Evolutionary conservation across 176 grass and related monocot genomes (phyloP).

Genomic region (Triticum turgidum): DNA sequence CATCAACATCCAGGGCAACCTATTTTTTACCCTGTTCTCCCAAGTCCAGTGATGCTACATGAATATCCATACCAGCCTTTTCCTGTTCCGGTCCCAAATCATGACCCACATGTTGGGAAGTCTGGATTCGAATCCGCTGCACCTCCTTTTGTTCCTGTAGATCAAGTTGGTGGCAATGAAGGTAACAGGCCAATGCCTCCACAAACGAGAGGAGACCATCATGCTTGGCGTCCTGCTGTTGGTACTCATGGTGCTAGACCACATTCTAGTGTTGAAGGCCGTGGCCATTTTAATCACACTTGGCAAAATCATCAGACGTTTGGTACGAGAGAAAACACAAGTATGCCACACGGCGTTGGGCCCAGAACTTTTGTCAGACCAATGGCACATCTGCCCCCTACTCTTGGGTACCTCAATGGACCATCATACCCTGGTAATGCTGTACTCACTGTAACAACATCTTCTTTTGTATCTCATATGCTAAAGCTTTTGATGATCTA

Average conservation of each 20-base stretch:
- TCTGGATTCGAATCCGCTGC: conserved; percentile 43
- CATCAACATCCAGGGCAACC: conserved; percentile 67
- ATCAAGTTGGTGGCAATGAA: conserved; percentile 53
- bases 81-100: conserved; percentile 43
- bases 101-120: conserved; percentile 49
- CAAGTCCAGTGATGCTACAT: conserved; percentile 47
- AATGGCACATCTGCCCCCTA: conserved; percentile 46
- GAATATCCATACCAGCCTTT: conserved; percentile 64
- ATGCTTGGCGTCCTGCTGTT: conserved; percentile 50
- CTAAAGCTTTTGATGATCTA: conserved; percentile 15
- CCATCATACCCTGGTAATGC: conserved; percentile 62
- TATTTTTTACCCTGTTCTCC: conserved; percentile 62
- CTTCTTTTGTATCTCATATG: conserved; percentile 2
- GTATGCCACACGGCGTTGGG: conserved; percentile 47
- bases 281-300: conserved; percentile 44
- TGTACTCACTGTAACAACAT: conserved; percentile 2
- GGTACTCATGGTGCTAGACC: conserved; percentile 48
- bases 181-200: conserved; percentile 46
- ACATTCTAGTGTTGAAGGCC: conserved; percentile 46
- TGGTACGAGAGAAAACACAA: conserved; percentile 48
- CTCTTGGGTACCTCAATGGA: conserved; percentile 55
- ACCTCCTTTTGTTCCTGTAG: conserved; percentile 45
- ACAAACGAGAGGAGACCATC: conserved; percentile 50
- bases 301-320: conserved; percentile 50
- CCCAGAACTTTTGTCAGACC: conserved; percentile 61